Evolutionary conservation across 2,329 filamentous ascomycete genomes (phyloP).

Genomic region (Dactylellina leptospora): DNA sequence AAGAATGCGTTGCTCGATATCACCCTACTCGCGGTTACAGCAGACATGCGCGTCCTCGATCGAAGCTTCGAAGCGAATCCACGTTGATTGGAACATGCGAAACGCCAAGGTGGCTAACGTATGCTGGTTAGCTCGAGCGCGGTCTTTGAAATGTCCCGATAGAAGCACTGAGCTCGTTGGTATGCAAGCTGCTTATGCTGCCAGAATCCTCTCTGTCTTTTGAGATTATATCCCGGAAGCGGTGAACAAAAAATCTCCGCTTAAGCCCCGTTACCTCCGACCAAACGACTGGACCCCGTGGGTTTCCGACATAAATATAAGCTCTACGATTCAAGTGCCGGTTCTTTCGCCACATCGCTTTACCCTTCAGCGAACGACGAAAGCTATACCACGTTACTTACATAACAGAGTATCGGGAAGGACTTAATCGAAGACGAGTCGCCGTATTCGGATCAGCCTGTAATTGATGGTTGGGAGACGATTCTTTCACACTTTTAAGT

Average conservation of each 20-base stretch:
- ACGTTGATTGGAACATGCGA: no score
- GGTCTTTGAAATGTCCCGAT: no score
- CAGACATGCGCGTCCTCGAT: no score
- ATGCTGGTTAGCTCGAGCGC: no score
- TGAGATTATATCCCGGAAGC: conserved; percentile 1
- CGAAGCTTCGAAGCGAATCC: no score
- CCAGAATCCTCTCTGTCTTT: neutral
- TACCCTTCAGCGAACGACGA: conserved; percentile 1
- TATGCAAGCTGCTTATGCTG: conserved; percentile 31
- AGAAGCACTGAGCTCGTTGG: no score
- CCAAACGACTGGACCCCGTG: neutral
- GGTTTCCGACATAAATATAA: conserved; percentile 15
- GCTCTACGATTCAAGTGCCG: neutral
- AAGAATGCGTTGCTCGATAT: no score
- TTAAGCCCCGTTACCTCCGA: conserved; percentile 49
- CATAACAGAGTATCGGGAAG: no score
- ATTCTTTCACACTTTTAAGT: conserved; percentile 36
- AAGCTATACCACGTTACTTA: neutral
- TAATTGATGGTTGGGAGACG: conserved; percentile 39
- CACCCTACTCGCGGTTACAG: no score
- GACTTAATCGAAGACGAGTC: neutral
- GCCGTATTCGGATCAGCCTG: neutral
- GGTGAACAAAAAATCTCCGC: conserved; percentile 22
- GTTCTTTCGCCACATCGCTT: conserved; percentile 6
- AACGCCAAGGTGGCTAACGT: no score